Evolutionary conservation across 768 basidiomycete genomes (phyloP).

Genomic region (Kwoniella mangroviensis): DNA sequence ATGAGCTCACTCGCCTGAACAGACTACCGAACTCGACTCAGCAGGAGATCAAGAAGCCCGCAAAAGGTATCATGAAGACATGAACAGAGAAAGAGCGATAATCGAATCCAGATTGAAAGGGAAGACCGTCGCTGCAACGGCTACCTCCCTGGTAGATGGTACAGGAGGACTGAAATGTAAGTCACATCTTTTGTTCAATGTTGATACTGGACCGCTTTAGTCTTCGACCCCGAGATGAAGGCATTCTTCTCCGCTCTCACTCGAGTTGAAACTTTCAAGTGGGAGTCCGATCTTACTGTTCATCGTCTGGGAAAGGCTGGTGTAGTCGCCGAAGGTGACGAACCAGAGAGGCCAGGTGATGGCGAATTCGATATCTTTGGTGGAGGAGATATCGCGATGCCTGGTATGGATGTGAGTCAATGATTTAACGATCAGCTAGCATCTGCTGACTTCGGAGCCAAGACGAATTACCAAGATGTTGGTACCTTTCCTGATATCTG

Average conservation of each 20-base stretch:
- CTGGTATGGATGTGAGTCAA: conserved; percentile 12
- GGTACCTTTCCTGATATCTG: background rate
- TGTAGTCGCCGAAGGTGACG: background rate
- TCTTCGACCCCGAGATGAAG: conserved; percentile 41
- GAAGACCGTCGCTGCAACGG: conserved; percentile 18
- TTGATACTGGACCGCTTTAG: conserved; percentile 15
- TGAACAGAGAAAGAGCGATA: conserved; percentile 23
- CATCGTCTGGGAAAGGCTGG: background rate
- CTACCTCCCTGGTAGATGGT: conserved; percentile 31
- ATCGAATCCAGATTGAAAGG: conserved; percentile 18
- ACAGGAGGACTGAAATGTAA: conserved; percentile 35
- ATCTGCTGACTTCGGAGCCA: background rate
- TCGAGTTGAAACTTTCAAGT: conserved; percentile 35
- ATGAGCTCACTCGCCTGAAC: background rate
- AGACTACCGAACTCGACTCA: conserved; percentile 28
- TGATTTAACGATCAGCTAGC: background rate
- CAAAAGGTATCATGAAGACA: conserved; percentile 23
- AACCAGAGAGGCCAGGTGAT: background rate
- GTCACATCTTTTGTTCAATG: background rate
- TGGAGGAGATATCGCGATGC: background rate
- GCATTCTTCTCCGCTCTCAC: conserved; percentile 31
- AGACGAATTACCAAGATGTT: conserved; percentile 20
- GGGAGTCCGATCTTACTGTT: conserved; percentile 43
- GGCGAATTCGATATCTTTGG: conserved; percentile 8
- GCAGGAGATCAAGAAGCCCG: conserved; percentile 24